Base-by-base conservation (phyloP, 2,329 filamentous ascomycete species). In the Fusarium sublunatum region DNA sequence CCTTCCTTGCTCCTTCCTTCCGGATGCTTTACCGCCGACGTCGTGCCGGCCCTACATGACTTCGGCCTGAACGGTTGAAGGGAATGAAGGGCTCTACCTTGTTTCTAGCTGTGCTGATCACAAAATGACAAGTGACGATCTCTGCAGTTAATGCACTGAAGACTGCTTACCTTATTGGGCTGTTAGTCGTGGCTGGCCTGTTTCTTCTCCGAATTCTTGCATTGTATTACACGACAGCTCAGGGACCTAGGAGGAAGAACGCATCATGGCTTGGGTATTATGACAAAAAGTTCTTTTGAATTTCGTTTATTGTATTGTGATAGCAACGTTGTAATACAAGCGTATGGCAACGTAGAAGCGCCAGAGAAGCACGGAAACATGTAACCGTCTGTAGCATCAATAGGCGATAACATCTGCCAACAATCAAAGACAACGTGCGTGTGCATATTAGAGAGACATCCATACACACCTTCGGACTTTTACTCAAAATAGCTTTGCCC, bases 201-300 rank as follows among this genome's bases (percentile, higher is more conserved):
- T 49, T 56, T 41, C 46, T 49, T 50, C 38, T 28, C 44, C 52
- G 40, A 57, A 47, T 50, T 43, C 57, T 51, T 53, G 36, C 48
- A 22, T 39, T 31, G 5, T 19, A 36, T 12, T 42, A 9, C 22
- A 53, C 7, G n/a, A 47, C 32, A 43, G 10, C 4, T 12, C 34
- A 24, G 25, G n/a, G 3, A 10, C 40, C 19, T 19, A 31, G 6
- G 9, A 36, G 9, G 19, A 22, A 19, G 9, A 36, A 19, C 11
- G 15, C 22, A 13, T 10, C 36, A 7, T 39, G 36, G 36, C 36
- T 39, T 39, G 36, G 7, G 7, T 24, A 25, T 13, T 47, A 24
- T 55, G 8, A 29, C 41, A 47, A 47, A 44, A 34, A 38, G 19
- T 34, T 44, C 26, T 55, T 48, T 28, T 11, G 19, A 15, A 32